Evolutionary conservation across 73 alveolate species (phyloP).

Genomic region (Loxodes magnus): DNA sequence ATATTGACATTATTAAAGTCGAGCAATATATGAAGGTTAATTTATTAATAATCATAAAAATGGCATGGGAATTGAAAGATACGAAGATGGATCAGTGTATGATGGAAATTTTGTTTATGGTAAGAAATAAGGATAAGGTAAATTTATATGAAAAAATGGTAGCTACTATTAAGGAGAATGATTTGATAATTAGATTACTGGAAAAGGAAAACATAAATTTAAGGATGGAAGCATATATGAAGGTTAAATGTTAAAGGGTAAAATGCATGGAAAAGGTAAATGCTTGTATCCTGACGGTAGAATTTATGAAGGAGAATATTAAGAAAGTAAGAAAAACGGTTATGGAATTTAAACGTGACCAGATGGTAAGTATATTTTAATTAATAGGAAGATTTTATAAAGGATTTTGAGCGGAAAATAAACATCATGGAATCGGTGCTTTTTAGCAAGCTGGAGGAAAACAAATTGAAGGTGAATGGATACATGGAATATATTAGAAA

Average conservation of each 20-base stretch:
- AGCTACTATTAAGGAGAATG: slow-evolving; percentile 18
- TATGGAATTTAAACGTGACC: slow-evolving; percentile 8
- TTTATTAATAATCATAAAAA: background rate
- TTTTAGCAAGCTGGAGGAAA: no score
- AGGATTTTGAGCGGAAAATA: slow-evolving; percentile 3
- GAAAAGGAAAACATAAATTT: slow-evolving; percentile 20
- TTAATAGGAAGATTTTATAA: no score
- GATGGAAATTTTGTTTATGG: slow-evolving; percentile 32
- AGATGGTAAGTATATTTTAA: no score
- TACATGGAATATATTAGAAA: no score
- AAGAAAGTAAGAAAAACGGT: slow-evolving; percentile 3
- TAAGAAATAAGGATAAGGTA: slow-evolving; percentile 23
- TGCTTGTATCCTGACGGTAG: slow-evolving; percentile 10
- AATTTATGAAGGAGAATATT: slow-evolving; percentile 10
- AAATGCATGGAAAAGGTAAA: slow-evolving; percentile 10
- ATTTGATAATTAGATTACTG: slow-evolving; percentile 10
- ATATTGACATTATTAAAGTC: no score
- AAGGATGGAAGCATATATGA: slow-evolving; percentile 28
- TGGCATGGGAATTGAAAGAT: slow-evolving; percentile 40
- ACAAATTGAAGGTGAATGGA: no score
- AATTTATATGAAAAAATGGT: slow-evolving; percentile 31
- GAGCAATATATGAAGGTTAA: slow-evolving; percentile 7
- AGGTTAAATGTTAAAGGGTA: slow-evolving; percentile 14
- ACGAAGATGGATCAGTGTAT: slow-evolving; percentile 49
- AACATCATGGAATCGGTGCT: slow-evolving; percentile 8